phyloP scores from a whole-genome alignment of 257 asterid species.

The Rauvolfia tetraphylla region DNA sequence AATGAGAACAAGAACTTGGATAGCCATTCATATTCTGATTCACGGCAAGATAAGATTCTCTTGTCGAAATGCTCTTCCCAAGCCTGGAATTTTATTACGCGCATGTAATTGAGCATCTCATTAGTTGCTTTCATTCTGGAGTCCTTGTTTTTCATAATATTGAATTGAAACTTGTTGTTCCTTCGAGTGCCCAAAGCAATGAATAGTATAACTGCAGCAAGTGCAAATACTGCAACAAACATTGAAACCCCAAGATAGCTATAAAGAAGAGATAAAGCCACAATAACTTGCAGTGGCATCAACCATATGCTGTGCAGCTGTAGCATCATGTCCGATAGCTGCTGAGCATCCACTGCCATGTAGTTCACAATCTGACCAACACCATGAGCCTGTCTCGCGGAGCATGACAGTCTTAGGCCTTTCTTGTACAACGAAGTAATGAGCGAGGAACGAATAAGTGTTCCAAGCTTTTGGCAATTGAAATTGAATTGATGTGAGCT shows the following conservation, averaged over 20 bases:
- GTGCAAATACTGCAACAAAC: conserved; percentile 48
- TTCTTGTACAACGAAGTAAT: conserved; percentile 73
- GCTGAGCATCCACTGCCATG: conserved; percentile 98
- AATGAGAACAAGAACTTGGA: conserved; percentile 64
- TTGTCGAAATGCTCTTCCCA: conserved; percentile 92
- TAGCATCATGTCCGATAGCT: conserved; percentile 90
- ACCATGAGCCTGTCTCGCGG: conserved; percentile 86
- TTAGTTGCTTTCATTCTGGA: conserved; percentile 86
- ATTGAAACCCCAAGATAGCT: conserved; percentile 57
- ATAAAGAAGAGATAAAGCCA: conserved; percentile 64
- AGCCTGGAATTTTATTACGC: conserved; percentile 92
- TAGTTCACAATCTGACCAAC: conserved; percentile 92
- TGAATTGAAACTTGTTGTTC: conserved; percentile 63
- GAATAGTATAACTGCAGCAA: conserved; percentile 42
- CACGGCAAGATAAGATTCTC: conserved; percentile 70
- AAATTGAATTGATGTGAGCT: conserved; percentile 85
- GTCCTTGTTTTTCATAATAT: conserved; percentile 75
- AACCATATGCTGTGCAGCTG: conserved; percentile 81
- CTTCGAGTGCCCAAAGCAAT: conserved; percentile 50
- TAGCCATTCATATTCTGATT: conserved; percentile 64
- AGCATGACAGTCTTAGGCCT: conserved; percentile 75
- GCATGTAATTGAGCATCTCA: conserved; percentile 90
- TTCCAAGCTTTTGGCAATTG: conserved; percentile 79
- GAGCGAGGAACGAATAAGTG: conserved; percentile 76
- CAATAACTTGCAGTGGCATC: conserved; percentile 72